A percentile compares a stretch with the other conserved stretches of the same genome.
Evolutionary conservation across 768 basidiomycete genomes (phyloP).

Genomic region (Gloeostereum incarnatum): DNA sequence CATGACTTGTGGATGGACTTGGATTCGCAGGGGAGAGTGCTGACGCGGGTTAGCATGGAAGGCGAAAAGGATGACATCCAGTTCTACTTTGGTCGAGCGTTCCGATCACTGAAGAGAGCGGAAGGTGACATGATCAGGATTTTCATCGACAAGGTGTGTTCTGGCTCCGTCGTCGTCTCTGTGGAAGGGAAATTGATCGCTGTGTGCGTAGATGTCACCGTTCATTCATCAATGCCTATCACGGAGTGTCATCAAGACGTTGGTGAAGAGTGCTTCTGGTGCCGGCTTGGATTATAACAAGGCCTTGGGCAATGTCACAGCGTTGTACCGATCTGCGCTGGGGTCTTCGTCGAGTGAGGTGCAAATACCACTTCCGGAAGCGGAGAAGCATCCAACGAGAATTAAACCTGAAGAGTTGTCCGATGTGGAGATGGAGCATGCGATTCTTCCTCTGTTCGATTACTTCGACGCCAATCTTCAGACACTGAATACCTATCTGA

Average conservation of each 20-base stretch:
- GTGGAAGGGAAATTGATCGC: too few relatives aligned
- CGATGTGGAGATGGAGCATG: constrained; percentile 91
- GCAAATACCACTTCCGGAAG: constrained; percentile 64
- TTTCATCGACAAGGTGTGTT: constrained; percentile 89
- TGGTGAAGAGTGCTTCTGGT: constrained; percentile 53
- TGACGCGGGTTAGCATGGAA: constrained; percentile 93
- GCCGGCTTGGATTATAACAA: constrained; percentile 79
- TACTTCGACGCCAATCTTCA: constrained; percentile 93
- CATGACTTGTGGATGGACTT: constrained; percentile 92
- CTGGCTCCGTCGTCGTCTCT: not conserved
- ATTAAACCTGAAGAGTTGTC: constrained; percentile 72
- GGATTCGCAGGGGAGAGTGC: constrained; percentile 76
- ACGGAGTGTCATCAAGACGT: constrained; percentile 60
- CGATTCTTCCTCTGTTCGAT: constrained; percentile 86
- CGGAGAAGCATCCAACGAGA: constrained; percentile 78
- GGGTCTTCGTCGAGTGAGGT: constrained; percentile 60
- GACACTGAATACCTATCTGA: constrained; percentile 82
- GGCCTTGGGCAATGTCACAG: constrained; percentile 73
- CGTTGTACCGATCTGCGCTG: constrained; percentile 73
- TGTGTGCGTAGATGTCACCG: constrained; percentile 70
- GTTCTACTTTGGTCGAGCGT: constrained; percentile 95
- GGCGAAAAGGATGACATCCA: constrained; percentile 97
- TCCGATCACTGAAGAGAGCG: constrained; percentile 86
- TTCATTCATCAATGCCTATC: constrained; percentile 87
- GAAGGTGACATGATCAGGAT: constrained; percentile 94